Conservation (phyloP, 163 green algal species). For the Chlorella variabilis region DNA sequence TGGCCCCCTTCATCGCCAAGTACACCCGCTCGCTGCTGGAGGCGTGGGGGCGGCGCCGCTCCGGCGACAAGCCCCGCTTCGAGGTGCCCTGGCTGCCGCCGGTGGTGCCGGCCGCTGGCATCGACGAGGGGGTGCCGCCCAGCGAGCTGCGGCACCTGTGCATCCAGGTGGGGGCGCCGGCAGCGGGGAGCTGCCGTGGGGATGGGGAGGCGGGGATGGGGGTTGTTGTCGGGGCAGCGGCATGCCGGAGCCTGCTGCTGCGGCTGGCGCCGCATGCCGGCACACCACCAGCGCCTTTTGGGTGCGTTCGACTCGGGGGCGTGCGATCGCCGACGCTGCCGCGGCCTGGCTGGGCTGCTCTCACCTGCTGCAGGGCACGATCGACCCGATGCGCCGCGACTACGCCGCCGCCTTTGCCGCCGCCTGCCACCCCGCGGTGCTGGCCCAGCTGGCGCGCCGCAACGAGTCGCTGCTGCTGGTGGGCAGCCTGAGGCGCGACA, state of each 20-base stretch:
- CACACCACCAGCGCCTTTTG: too few species aligned
- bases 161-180: constrained; percentile 22
- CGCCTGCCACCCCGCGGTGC: constrained; percentile 6
- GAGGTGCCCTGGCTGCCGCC: constrained; percentile 12
- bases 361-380: constrained; percentile 10
- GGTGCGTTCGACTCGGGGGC: too few species aligned
- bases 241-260: too few species aligned
- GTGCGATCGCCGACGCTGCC: too few species aligned
- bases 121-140: background rate
- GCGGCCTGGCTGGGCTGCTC: too few species aligned
- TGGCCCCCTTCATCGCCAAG: background rate
- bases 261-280: too few species aligned
- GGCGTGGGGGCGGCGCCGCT: background rate
- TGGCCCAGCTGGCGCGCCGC: constrained; percentile 6
- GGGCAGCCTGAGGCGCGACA: background rate
- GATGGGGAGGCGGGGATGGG: too few species aligned
- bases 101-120: background rate
- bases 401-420: constrained; percentile 9
- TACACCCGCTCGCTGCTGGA: constrained; percentile 3
- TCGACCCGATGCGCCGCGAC: constrained; percentile 5
- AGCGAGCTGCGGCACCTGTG: background rate
- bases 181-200: background rate
- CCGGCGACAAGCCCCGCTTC: background rate
- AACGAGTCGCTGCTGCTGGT: constrained; percentile 24
- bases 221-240: too few species aligned